These are phyloP conservation scores for Kwoniella botswanensis DNA, from an alignment of 768 basidiomycete genomes.

Conservation along the genomic window DNA sequence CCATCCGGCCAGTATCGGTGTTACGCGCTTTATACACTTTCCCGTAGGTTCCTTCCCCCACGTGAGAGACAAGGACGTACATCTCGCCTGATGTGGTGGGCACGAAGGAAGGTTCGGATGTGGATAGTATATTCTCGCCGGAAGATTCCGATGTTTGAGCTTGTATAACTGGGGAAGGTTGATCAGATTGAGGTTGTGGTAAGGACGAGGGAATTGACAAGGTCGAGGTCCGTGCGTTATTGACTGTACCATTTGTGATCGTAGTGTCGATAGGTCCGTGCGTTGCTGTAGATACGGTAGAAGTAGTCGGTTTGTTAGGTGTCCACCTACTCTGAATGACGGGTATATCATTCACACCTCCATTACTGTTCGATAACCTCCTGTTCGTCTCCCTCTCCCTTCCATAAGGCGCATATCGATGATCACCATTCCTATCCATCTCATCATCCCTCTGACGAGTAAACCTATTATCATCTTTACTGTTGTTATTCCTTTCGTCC, in stretches of 20 bases:
- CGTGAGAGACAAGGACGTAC: slow-evolving; percentile 87
- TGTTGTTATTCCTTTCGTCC: no score
- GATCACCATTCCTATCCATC: not conserved
- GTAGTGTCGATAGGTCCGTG: not conserved
- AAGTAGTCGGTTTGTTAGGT: not conserved
- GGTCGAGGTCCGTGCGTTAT: not conserved
- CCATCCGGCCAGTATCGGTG: slow-evolving; percentile 71
- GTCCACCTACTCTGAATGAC: slow-evolving; percentile 18
- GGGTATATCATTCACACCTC: slow-evolving; percentile 16
- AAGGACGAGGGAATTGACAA: not conserved
- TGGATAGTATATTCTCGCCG: not conserved
- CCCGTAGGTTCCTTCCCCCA: slow-evolving; percentile 98
- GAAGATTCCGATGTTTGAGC: not conserved
- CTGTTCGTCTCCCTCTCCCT: not conserved
- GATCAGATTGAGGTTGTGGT: not conserved
- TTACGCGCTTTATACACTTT: slow-evolving; percentile 97
- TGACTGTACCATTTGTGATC: not conserved
- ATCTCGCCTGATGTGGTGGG: slow-evolving; percentile 36
- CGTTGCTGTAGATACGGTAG: not conserved
- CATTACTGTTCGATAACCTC: not conserved
- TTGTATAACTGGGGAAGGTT: not conserved
- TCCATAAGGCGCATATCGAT: not conserved
- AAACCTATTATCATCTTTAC: not conserved
- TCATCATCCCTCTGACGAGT: not conserved
- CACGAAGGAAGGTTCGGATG: not conserved